Percentiles rank a stretch among this genome's conserved stretches.
Evolutionary conservation across 345 rosid genomes (phyloP).

Genomic region (Gynandropsis gynandra): DNA sequence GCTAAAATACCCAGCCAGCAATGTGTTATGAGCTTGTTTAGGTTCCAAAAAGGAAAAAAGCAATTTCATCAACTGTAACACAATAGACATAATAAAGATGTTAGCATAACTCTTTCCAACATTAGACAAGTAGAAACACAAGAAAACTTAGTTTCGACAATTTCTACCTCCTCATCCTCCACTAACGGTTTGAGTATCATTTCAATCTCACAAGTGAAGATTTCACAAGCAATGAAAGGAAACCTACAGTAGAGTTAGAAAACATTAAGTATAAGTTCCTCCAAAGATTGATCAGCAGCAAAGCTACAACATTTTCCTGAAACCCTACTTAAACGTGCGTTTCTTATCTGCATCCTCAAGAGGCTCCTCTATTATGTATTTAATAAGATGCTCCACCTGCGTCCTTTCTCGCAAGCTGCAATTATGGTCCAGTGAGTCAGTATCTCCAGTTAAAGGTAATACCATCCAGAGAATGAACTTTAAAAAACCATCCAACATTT

Average conservation of each 20-base stretch:
- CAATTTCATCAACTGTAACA: slow-evolving; percentile 72
- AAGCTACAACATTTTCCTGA: slow-evolving; percentile 10
- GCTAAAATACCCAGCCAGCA: slow-evolving; percentile 94
- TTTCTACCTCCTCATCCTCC: slow-evolving; percentile 80
- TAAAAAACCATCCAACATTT: slow-evolving; percentile 1
- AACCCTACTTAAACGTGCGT: slow-evolving; percentile 72
- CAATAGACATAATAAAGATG: not conserved
- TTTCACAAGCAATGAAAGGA: slow-evolving; percentile 91
- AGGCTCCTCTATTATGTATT: slow-evolving; percentile 69
- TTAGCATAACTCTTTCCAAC: not conserved
- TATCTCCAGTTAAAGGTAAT: slow-evolving; percentile 6
- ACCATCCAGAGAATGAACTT: slow-evolving; percentile 1
- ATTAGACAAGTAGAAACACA: slow-evolving; percentile 10
- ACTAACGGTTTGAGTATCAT: slow-evolving; percentile 79
- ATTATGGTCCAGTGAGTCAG: slow-evolving; percentile 13
- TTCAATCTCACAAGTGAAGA: slow-evolving; percentile 94
- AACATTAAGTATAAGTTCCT: slow-evolving; percentile 11
- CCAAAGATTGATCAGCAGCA: slow-evolving; percentile 6
- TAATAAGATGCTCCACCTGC: slow-evolving; percentile 76
- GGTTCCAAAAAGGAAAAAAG: slow-evolving; percentile 90
- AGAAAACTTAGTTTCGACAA: not conserved
- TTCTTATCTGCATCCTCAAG: slow-evolving; percentile 74
- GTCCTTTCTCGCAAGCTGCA: slow-evolving; percentile 71
- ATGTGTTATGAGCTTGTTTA: slow-evolving; percentile 67
- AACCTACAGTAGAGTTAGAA: slow-evolving; percentile 41